Base-by-base conservation (phyloP, 2,329 filamentous ascomycete genomes). In the Botrytis cinerea region DNA sequence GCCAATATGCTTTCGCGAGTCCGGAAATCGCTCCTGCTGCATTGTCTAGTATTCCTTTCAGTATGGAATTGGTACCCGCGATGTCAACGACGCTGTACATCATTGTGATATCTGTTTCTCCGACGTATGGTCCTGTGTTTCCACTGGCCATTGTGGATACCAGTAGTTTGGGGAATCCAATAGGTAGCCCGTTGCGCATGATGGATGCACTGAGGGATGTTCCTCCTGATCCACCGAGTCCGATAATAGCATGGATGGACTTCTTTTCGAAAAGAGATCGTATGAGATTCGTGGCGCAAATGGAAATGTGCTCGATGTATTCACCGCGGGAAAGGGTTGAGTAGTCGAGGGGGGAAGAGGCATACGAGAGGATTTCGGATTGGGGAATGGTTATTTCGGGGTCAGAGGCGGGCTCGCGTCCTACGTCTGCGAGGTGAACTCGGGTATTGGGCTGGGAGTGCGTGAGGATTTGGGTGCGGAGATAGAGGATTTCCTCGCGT, bases 1-100 rank as follows among this genome's bases (percentile, higher is more conserved):
- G 89, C 0, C 84, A 81, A 2, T 75, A 74, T 0, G 88, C 87
- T 85, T 91, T 91, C 0, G 86, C 90, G 0, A 83, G 83, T 5
- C 71, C 71, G 8, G 71, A 40, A 54, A 92, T 88, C 0, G 89
- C 87, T 0, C 85, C 87, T 0, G 87, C 90, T 0, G 91, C 90
- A 76, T 93, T 93, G 35, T 83, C 81, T 10, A 93, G 80, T 0
- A 93, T 86, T 2, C 83, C 82, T 10, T 84, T 84, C 22, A 93
- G 81, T 4, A 93, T 82, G 2, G 84, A 81, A 75, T 93, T 93
- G 16, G 88, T 80, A 0, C 91, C 91, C 1, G 91, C 89, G 69
- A 93, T 86, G 73, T 93, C 91, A 22, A 93, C 91, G 1, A 93
- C 89, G 25, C 87, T 90, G 77, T 92, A 91, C 87, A 92, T 91